A percentile compares a stretch with the other conserved stretches of the same genome.
Conservation (phyloP, 208 protist species). For the Wallacemonas sp. region DNA sequence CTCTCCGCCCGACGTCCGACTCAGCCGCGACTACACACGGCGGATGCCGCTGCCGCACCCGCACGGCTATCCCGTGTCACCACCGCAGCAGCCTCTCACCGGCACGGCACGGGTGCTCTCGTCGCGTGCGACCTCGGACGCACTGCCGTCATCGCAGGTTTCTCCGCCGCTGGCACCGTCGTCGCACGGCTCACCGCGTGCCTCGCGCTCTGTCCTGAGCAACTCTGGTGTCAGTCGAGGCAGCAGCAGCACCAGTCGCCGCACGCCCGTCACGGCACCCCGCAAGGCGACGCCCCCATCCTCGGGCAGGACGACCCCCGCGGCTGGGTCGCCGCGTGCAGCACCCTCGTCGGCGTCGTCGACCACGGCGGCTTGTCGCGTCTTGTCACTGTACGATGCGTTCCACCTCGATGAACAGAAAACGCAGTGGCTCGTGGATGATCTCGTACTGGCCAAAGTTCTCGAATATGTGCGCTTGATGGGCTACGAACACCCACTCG, state of each 20-base stretch:
- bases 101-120: too few relatives aligned
- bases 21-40: too few relatives aligned
- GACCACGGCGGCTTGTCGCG: conserved; percentile 7
- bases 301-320: not conserved
- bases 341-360: not conserved
- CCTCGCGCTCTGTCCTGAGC: too few relatives aligned
- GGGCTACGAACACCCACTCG: conserved; percentile 57
- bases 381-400: conserved; percentile 62
- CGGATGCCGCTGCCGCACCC: too few relatives aligned
- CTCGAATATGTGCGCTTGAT: conserved; percentile 74
- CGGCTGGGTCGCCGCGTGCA: not conserved
- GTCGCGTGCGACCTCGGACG: too few relatives aligned
- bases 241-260: not conserved
- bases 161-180: too few relatives aligned
- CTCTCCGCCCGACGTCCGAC: too few relatives aligned
- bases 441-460: conserved; percentile 64
- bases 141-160: too few relatives aligned
- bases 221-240: too few relatives aligned
- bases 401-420: conserved; percentile 54
- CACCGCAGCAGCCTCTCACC: too few relatives aligned
- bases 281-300: conserved; percentile 5
- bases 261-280: not conserved
- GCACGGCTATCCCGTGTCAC: too few relatives aligned
- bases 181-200: too few relatives aligned
- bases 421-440: conserved; percentile 65